A percentile compares a stretch with the other conserved stretches of the same genome.
Conservation (phyloP, 208 protist genomes). For the Leishmania major region DNA sequence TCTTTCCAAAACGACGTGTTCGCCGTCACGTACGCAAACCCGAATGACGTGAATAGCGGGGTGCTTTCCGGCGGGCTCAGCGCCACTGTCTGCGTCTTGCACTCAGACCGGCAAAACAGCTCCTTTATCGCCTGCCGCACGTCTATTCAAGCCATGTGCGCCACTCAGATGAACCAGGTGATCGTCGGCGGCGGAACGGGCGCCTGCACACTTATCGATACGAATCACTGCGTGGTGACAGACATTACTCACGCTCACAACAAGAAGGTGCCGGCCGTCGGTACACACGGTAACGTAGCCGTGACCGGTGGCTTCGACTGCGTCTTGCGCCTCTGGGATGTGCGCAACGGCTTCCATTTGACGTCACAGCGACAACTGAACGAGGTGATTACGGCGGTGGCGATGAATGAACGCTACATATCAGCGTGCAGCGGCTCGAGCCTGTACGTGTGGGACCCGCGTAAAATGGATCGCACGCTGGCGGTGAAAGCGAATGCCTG, state of each 20-base stretch:
- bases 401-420: slow-evolving; percentile 65
- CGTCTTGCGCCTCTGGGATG: slow-evolving; percentile 82
- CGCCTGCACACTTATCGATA: slow-evolving; percentile 78
- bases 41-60: slow-evolving; percentile 67
- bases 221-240: slow-evolving; percentile 56
- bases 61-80: slow-evolving; percentile 87
- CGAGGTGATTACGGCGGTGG: slow-evolving; percentile 83
- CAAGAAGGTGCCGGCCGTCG: slow-evolving; percentile 86
- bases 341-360: slow-evolving; percentile 67
- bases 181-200: slow-evolving; percentile 87
- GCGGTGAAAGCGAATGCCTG: slow-evolving; percentile 75
- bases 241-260: slow-evolving; percentile 76
- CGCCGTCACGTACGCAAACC: slow-evolving; percentile 81
- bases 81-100: slow-evolving; percentile 85
- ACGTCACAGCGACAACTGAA: slow-evolving; percentile 55
- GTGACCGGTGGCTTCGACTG: slow-evolving; percentile 87
- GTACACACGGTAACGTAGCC: slow-evolving; percentile 57
- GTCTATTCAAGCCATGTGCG: slow-evolving; percentile 86
- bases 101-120: slow-evolving; percentile 86
- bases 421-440: slow-evolving; percentile 81
- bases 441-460: slow-evolving; percentile 84
- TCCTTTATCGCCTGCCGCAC: slow-evolving; percentile 84
- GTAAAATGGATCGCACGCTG: slow-evolving; percentile 58
- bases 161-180: slow-evolving; percentile 64
- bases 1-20: slow-evolving; percentile 91